These are phyloP conservation scores for Linnemannia schmuckeri DNA, from an alignment of 192 early-diverging fungal genomes.

Conservation along the genomic window DNA sequence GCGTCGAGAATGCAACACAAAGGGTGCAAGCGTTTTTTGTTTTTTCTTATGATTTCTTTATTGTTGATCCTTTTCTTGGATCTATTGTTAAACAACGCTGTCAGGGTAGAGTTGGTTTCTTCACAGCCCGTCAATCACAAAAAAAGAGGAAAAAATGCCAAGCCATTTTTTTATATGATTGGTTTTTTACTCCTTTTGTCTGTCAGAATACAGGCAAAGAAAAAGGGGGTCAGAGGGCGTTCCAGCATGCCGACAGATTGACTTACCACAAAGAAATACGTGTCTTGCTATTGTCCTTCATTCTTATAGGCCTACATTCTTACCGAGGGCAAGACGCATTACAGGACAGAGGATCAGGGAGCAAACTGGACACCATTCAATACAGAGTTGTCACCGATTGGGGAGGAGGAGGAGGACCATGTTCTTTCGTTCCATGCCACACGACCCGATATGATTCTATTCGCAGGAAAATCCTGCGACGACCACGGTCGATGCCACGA, in stretches of 20 bases:
- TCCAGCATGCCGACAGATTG: background rate
- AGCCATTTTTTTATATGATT: constrained; percentile 54
- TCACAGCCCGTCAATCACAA: background rate
- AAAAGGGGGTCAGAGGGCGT: background rate
- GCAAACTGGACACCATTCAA: constrained; percentile 68
- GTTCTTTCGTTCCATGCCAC: constrained; percentile 79
- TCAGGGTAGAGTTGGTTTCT: background rate
- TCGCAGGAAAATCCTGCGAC: constrained; percentile 68
- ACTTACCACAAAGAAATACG: background rate
- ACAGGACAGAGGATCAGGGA: constrained; percentile 72
- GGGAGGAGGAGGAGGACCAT: background rate
- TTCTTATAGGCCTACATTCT: constrained; percentile 68
- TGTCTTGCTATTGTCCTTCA: background rate
- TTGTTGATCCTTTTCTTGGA: constrained; percentile 18
- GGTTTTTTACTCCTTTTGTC: background rate
- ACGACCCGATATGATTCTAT: constrained; percentile 74
- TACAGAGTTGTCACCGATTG: constrained; percentile 57
- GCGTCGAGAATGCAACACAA: background rate
- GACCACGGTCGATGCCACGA: constrained; percentile 69
- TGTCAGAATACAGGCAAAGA: background rate
- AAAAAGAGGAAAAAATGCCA: constrained; percentile 54
- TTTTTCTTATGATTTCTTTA: background rate
- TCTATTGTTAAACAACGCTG: constrained; percentile 51
- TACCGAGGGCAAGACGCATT: constrained; percentile 64
- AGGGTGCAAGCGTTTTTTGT: background rate